Conservation (phyloP, 257 asterid species). For the Marsdenia floribunda region DNA sequence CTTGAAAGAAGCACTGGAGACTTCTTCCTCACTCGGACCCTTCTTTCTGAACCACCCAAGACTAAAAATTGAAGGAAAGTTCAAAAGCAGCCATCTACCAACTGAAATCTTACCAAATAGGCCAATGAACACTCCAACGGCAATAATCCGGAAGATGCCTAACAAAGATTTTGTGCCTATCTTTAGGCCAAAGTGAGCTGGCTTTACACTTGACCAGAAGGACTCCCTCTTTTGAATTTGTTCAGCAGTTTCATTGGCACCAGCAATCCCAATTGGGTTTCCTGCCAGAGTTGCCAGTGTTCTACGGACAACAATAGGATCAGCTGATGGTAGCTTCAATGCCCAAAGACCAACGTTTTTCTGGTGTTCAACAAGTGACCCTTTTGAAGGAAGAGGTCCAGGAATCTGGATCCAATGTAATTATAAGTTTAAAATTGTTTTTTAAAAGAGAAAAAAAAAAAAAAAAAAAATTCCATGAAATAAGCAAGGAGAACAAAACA, state of each 20-base stretch:
- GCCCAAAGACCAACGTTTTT: conserved; percentile 69
- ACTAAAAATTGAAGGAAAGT: conserved; percentile 64
- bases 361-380: conserved; percentile 53
- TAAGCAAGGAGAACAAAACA: neutral
- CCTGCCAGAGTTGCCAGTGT: conserved; percentile 47
- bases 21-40: conserved; percentile 87
- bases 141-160: conserved; percentile 45
- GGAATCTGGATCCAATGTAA: conserved; percentile 51
- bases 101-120: conserved; percentile 37
- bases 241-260: conserved; percentile 50
- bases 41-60: conserved; percentile 59
- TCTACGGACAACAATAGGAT: conserved; percentile 69
- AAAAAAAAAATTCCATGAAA: conserved; percentile 1
- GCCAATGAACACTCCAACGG: conserved; percentile 55
- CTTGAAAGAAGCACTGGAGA: conserved; percentile 66
- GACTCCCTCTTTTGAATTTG: conserved; percentile 44
- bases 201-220: conserved; percentile 71
- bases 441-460: neutral
- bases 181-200: conserved; percentile 78
- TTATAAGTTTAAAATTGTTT: too few species aligned
- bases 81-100: conserved; percentile 67
- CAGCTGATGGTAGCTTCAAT: conserved; percentile 76
- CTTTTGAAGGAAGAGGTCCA: conserved; percentile 65
- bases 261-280: conserved; percentile 62
- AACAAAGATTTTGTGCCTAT: conserved; percentile 49